Base-by-base conservation (phyloP, 148 eudicot species). In the Polygonum aviculare region DNA sequence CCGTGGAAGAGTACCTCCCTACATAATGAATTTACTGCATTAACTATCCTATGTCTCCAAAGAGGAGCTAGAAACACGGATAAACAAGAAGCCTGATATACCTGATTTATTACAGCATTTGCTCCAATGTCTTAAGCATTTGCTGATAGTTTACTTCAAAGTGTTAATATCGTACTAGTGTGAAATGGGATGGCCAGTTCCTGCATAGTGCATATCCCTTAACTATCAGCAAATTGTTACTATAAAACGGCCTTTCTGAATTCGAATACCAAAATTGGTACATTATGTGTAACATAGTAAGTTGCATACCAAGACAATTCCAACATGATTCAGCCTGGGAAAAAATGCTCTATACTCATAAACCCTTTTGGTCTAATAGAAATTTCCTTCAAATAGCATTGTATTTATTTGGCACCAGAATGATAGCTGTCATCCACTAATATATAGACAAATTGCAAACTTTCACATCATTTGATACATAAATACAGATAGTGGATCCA, bases 151-250 rank as follows among this genome's bases (percentile, higher is more conserved):
- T 87, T 93, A 93, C 77, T 93, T 91, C 62, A 89, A 93, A 69
- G 98, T 93, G 74, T 87, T 93, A 79, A 90, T 82, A 82, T 93
- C 96, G 49, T 93, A 93, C 81, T 90, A 81, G 81, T 93, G 98
- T 54, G 93, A 86, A 79, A 88, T 85, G 51, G 82, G 85, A 83
- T 90, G 98, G 85, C 91, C 96, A 36, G 98, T 93, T 74, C 97
- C 97, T 92, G 89, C 79, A 83, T n/a, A 78, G 67, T 41, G 38
- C 33, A 77, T 38, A 77, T 2, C 63, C 12, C 63, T 19, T 21
- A 6, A 57, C 63, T 57, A 57, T 57, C 63, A 21, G 26, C 63
- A 57, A 19, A 22, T 22, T 57, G 33, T 21, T 33, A 19, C 33
- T n/a, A n/a, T n/a, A 51, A 51, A 51, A 51, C 6, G 9, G 2